These are phyloP conservation scores for Bidens hawaiensis DNA, from an alignment of 140 eudicot species.

Conservation along the genomic window DNA sequence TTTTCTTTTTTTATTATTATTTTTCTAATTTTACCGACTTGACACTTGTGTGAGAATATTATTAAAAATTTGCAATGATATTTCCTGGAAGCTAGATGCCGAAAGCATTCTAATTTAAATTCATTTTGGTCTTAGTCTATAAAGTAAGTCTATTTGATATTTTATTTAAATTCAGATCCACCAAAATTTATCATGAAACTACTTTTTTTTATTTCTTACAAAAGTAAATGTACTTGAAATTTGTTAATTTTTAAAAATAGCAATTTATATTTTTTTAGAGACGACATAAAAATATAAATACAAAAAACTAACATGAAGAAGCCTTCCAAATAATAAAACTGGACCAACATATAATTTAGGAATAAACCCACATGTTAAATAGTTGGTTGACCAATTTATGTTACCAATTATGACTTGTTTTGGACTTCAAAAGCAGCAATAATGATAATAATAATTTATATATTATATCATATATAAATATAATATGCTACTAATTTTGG, in stretches of 20 bases:
- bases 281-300: neutral
- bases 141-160: neutral
- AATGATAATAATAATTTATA: too few relatives aligned
- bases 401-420: neutral
- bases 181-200: neutral
- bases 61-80: neutral
- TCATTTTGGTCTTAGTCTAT: neutral
- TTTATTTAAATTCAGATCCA: neutral
- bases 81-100: conserved; percentile 6
- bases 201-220: neutral
- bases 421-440: conserved; percentile 1
- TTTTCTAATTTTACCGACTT: neutral
- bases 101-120: neutral
- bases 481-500: too few relatives aligned
- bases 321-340: too few relatives aligned
- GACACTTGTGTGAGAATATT: neutral
- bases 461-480: too few relatives aligned
- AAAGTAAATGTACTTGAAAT: too few relatives aligned
- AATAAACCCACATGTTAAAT: too few relatives aligned
- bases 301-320: too few relatives aligned
- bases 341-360: too few relatives aligned
- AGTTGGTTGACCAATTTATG: neutral
- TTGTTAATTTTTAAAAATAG: too few relatives aligned
- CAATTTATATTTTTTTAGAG: neutral
- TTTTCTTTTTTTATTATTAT: too few relatives aligned